phyloP scores from a whole-genome alignment of 208 protist species.

The Spongospora subterranea region DNA sequence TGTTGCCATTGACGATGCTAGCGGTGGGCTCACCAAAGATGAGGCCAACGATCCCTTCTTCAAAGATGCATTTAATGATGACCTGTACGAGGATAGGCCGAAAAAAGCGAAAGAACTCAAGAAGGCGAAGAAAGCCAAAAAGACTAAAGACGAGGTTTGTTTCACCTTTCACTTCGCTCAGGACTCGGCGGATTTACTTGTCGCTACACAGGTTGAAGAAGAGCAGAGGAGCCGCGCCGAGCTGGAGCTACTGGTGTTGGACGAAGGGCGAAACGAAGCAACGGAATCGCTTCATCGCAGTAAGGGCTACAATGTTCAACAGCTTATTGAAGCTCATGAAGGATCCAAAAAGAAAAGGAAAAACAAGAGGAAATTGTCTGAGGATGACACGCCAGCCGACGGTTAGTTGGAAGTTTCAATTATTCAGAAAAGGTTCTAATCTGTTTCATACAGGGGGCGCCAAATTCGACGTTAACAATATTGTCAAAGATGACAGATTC shows the following conservation, averaged over 20 bases:
- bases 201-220: background rate
- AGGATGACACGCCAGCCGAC: background rate
- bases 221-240: slow-evolving; percentile 6
- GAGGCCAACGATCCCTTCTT: slow-evolving; percentile 24
- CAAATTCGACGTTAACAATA: slow-evolving; percentile 13
- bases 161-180: background rate
- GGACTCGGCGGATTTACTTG: background rate
- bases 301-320: slow-evolving; percentile 53
- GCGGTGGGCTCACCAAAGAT: background rate
- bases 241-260: slow-evolving; percentile 19
- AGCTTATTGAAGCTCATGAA: slow-evolving; percentile 42
- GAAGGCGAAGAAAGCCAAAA: background rate
- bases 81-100: background rate
- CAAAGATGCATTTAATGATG: slow-evolving; percentile 25
- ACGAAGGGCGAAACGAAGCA: slow-evolving; percentile 8
- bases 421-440: background rate
- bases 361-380: slow-evolving; percentile 8
- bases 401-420: background rate
- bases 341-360: background rate
- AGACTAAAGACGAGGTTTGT: background rate
- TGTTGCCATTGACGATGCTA: background rate
- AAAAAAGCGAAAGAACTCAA: slow-evolving; percentile 43
- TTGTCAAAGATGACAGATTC: slow-evolving; percentile 48
- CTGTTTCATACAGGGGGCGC: slow-evolving; percentile 1
- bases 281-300: background rate